Evolutionary conservation across 345 rosid species (phyloP).

Genomic region (Dovyalis caffra): DNA sequence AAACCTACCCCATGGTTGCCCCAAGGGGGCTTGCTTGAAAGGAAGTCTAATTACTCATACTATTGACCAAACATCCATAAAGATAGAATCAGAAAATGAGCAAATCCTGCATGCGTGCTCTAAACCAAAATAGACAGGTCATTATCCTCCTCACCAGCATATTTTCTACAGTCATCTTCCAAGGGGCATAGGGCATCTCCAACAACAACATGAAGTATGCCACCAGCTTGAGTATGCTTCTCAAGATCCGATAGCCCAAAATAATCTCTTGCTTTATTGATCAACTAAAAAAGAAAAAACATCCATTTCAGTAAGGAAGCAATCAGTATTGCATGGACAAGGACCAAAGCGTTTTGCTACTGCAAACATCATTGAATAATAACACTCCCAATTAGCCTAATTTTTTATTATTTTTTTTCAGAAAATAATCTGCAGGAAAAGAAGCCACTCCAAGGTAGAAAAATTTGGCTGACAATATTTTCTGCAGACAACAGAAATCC

Average conservation of each 20-base stretch:
- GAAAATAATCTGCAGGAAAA: neutral
- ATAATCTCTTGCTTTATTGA: constrained; percentile 62
- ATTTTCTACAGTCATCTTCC: constrained; percentile 36
- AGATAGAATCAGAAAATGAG: neutral
- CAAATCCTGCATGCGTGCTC: neutral
- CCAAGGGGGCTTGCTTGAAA: neutral
- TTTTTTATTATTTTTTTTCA: neutral
- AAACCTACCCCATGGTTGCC: neutral
- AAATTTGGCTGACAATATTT: neutral
- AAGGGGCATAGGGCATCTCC: constrained; percentile 59
- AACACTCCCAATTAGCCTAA: neutral
- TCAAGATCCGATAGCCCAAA: constrained; percentile 71
- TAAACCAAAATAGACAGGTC: neutral
- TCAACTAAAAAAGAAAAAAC: constrained; percentile 45
- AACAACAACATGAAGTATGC: constrained; percentile 50
- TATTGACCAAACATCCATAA: neutral
- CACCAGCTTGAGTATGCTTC: constrained; percentile 48
- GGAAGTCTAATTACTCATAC: neutral
- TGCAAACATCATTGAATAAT: neutral
- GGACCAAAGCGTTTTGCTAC: neutral
- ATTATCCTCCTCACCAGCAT: constrained; percentile 51
- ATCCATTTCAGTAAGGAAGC: constrained; percentile 1
- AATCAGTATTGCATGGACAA: neutral
- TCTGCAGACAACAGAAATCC: neutral
- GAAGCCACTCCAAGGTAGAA: neutral